Conservation (phyloP, 768 basidiomycete genomes). For the Coprinopsis marcescibilis region DNA sequence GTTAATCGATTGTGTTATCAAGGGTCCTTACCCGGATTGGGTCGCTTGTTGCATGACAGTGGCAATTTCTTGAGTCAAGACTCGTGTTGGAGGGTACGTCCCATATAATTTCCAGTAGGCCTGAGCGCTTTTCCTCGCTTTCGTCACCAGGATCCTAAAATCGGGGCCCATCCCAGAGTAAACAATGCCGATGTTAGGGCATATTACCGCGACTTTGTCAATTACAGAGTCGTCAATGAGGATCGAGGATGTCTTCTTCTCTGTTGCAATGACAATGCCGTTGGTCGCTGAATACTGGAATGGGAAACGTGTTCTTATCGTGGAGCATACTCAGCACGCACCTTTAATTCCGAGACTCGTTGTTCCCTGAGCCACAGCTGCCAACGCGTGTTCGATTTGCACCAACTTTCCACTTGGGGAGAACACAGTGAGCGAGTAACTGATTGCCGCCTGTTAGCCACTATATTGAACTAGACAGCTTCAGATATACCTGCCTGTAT, state of each 20-base stretch:
- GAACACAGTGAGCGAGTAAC: constrained; percentile 99
- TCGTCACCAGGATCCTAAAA: constrained; percentile 89
- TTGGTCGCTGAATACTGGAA: constrained; percentile 69
- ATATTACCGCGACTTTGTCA: constrained; percentile 95
- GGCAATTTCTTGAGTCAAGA: constrained; percentile 95
- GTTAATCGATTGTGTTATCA: constrained; percentile 11
- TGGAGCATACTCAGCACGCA: constrained; percentile 27
- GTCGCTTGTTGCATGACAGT: constrained; percentile 99
- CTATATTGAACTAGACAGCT: constrained; percentile 7
- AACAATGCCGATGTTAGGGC: constrained; percentile 98
- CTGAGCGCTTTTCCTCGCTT: constrained; percentile 96
- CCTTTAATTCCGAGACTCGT: constrained; percentile 99
- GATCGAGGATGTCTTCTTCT: constrained; percentile 98
- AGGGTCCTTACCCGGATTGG: constrained; percentile 79
- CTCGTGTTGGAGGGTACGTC: constrained; percentile 95
- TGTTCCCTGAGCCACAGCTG: constrained; percentile 91
- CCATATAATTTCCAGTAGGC: constrained; percentile 99
- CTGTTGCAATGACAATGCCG: constrained; percentile 98
- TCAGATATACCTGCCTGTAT: constrained; percentile 47
- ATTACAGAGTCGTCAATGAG: constrained; percentile 97
- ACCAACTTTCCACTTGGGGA: constrained; percentile 98
- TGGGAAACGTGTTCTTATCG: constrained; percentile 6
- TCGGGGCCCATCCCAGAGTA: constrained; percentile 99
- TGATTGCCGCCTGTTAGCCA: constrained; percentile 26
- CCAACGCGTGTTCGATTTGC: constrained; percentile 99